A percentile compares a stretch with the other conserved stretches of the same genome.
Conservation (phyloP, 2,329 filamentous ascomycete genomes). For the Beauveria scarabaeidicola region DNA sequence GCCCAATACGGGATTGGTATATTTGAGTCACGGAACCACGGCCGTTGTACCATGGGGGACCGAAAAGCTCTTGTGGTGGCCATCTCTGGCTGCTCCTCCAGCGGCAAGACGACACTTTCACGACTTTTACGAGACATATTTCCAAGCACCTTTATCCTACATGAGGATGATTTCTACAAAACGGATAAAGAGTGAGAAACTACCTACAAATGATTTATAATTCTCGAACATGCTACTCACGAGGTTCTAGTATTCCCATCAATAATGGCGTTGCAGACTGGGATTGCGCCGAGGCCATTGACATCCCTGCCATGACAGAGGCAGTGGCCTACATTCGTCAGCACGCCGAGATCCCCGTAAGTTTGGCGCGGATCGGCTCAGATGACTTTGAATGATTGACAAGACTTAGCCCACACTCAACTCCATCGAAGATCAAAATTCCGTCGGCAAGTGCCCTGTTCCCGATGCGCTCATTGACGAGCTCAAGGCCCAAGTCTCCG, state of each 20-base stretch:
- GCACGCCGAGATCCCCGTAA: slow-evolving; percentile 57
- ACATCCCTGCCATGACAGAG: slow-evolving; percentile 58
- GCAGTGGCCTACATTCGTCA: slow-evolving; percentile 62
- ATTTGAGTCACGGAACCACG: not conserved
- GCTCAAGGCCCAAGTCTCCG: slow-evolving; percentile 38
- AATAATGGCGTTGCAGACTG: slow-evolving; percentile 68
- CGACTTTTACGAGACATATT: slow-evolving; percentile 78
- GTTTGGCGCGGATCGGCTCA: slow-evolving; percentile 17
- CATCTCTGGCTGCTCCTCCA: slow-evolving; percentile 83
- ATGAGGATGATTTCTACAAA: slow-evolving; percentile 94
- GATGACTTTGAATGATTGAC: not conserved
- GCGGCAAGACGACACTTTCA: slow-evolving; percentile 90
- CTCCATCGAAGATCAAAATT: slow-evolving; percentile 51
- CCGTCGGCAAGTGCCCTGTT: slow-evolving; percentile 47
- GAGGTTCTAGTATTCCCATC: slow-evolving; percentile 32
- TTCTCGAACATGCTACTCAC: slow-evolving; percentile 8
- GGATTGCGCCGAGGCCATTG: slow-evolving; percentile 78
- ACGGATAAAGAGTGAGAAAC: slow-evolving; percentile 58
- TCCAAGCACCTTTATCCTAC: slow-evolving; percentile 69
- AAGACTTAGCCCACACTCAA: slow-evolving; percentile 21
- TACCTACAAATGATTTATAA: not conserved
- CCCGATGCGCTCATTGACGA: slow-evolving; percentile 36
- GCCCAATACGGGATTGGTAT: not conserved
- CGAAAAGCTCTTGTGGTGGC: slow-evolving; percentile 58
- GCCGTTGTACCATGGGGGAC: slow-evolving; percentile 22